Evolutionary conservation across 208 protist genomes (phyloP).

Genomic region (Angomonas desouzai): DNA sequence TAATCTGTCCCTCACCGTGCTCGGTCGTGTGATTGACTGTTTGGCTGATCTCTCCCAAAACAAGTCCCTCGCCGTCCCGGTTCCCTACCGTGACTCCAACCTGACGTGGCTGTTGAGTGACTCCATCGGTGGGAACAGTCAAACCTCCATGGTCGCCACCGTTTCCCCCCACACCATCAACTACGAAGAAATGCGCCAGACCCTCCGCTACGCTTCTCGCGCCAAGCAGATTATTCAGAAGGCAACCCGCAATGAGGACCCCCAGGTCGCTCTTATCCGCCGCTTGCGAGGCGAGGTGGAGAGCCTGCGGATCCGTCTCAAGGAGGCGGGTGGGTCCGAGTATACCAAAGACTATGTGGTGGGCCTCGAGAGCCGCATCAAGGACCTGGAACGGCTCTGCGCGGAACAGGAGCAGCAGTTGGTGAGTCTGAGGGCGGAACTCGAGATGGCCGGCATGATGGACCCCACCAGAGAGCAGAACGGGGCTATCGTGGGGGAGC

Average conservation of each 20-base stretch:
- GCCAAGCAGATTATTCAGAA: conserved; percentile 92
- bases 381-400: conserved; percentile 40
- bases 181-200: conserved; percentile 92
- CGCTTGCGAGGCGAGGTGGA: conserved; percentile 53
- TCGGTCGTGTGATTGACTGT: conserved; percentile 80
- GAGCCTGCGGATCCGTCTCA: conserved; percentile 48
- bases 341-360: conserved; percentile 69
- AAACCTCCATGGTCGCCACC: conserved; percentile 95
- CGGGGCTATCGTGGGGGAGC: conserved; percentile 10
- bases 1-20: conserved; percentile 82
- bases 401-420: conserved; percentile 54
- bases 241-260: conserved; percentile 90
- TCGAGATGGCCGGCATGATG: conserved; percentile 32
- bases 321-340: conserved; percentile 48
- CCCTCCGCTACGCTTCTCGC: conserved; percentile 88
- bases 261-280: conserved; percentile 63
- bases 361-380: conserved; percentile 29
- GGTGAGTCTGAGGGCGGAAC: conserved; percentile 32
- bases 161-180: conserved; percentile 86
- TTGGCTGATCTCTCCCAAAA: conserved; percentile 37
- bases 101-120: conserved; percentile 90
- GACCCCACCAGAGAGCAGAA: conserved; percentile 32
- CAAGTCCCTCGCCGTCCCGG: conserved; percentile 31
- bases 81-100: conserved; percentile 80
- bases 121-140: conserved; percentile 87